Evolutionary conservation across 148 eudicot genomes (phyloP).

Genomic region (Vaccinium vitisidaea): DNA sequence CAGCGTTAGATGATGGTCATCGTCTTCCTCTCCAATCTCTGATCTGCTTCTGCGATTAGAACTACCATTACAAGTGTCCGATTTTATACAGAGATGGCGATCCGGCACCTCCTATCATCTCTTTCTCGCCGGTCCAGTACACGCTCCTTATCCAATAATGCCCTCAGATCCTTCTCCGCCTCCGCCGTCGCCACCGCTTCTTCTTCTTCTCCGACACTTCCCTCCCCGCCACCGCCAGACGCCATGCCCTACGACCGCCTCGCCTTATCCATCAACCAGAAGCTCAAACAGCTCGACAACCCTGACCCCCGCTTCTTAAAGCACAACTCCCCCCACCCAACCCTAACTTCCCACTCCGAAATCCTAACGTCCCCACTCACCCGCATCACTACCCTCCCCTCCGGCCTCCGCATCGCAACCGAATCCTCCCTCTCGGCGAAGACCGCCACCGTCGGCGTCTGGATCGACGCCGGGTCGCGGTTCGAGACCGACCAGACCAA

Average conservation of each 20-base stretch:
- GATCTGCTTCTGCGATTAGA: too few species aligned
- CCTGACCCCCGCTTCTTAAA: conserved; percentile 60
- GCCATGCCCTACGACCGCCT: conserved; percentile 73
- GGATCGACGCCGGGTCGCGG: conserved; percentile 79
- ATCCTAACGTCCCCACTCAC: conserved; percentile 58
- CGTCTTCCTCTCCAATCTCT: too few species aligned
- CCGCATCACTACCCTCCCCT: conserved; percentile 57
- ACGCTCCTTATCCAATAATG: not conserved
- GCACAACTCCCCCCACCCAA: conserved; percentile 67
- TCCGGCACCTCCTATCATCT: conserved; percentile 45
- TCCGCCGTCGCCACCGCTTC: conserved; percentile 26
- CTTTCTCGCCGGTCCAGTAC: conserved; percentile 35
- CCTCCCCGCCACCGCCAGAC: conserved; percentile 46
- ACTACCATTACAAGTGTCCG: too few species aligned
- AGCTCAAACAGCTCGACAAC: conserved; percentile 41
- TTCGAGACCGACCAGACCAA: conserved; percentile 65
- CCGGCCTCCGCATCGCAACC: conserved; percentile 73
- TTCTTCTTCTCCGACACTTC: conserved; percentile 14
- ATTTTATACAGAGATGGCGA: conserved; percentile 39
- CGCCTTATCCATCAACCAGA: conserved; percentile 56
- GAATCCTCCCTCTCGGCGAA: conserved; percentile 46
- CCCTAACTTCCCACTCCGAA: conserved; percentile 44
- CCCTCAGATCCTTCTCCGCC: conserved; percentile 20
- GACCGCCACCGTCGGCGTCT: conserved; percentile 85
- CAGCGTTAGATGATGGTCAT: too few species aligned